Evolutionary conservation across 768 basidiomycete genomes (phyloP).

Genomic region (Exsudoporus frostii): DNA sequence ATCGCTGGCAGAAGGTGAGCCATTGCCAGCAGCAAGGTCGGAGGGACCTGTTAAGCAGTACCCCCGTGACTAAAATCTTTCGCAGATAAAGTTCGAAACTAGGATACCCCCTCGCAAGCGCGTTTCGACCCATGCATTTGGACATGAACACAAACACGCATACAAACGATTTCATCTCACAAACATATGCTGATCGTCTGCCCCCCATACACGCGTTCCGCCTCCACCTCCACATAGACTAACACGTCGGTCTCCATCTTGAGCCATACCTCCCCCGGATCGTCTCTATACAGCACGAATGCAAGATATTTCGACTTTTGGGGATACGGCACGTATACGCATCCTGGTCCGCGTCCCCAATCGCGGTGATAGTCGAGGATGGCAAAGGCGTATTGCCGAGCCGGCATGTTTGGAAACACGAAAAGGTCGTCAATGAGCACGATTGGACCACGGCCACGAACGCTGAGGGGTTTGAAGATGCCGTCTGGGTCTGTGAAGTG

Average conservation of each 20-base stretch:
- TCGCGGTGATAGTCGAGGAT: constrained; percentile 10
- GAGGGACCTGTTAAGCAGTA: too few species aligned
- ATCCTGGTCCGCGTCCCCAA: background rate
- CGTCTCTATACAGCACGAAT: constrained; percentile 4
- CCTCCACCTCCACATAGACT: background rate
- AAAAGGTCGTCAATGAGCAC: background rate
- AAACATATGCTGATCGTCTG: constrained; percentile 1
- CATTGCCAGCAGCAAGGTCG: too few species aligned
- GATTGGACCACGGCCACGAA: constrained; percentile 4
- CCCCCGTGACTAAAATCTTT: too few species aligned
- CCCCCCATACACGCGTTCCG: background rate
- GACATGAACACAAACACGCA: background rate
- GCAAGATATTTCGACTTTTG: constrained; percentile 5
- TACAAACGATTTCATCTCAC: too few species aligned
- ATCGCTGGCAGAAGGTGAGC: too few species aligned
- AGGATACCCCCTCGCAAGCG: too few species aligned
- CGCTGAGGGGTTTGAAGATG: background rate
- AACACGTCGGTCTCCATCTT: background rate
- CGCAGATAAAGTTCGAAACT: too few species aligned
- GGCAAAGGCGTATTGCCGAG: constrained; percentile 2
- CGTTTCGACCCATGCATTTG: too few species aligned
- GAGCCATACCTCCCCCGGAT: background rate
- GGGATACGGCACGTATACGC: constrained; percentile 2
- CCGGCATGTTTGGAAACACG: background rate
- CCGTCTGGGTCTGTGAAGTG: constrained; percentile 2